Conservation (phyloP, 2,329 filamentous ascomycete genomes). For the Fusarium torreyae region DNA sequence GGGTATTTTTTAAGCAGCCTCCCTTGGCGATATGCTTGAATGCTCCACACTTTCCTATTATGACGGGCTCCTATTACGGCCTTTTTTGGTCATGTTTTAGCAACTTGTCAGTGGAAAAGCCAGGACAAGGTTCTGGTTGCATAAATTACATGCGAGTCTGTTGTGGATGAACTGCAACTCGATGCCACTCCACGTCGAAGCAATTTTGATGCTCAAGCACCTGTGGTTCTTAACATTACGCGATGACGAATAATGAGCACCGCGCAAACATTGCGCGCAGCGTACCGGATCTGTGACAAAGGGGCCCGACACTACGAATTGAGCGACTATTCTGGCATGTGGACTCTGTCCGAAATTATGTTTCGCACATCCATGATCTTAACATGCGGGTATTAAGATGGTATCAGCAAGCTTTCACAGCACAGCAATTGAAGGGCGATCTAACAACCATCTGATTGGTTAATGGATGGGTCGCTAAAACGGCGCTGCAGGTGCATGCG, state of each 20-base stretch:
- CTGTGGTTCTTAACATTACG: slow-evolving; percentile 18
- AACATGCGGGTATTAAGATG: slow-evolving; percentile 45
- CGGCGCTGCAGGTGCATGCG: slow-evolving; percentile 50
- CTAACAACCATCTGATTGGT: slow-evolving; percentile 39
- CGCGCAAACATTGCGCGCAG: slow-evolving; percentile 35
- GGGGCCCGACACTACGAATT: slow-evolving; percentile 41
- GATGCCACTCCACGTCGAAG: slow-evolving; percentile 34
- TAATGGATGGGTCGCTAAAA: slow-evolving; percentile 45
- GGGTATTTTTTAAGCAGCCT: slow-evolving; percentile 27
- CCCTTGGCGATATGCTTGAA: slow-evolving; percentile 24
- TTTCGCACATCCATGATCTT: slow-evolving; percentile 51
- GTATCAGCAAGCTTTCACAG: slow-evolving; percentile 46
- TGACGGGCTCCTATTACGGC: slow-evolving; percentile 18
- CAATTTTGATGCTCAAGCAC: slow-evolving; percentile 40
- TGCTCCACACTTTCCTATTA: slow-evolving; percentile 23
- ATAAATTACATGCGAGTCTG: slow-evolving; percentile 25
- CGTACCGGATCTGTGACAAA: slow-evolving; percentile 41
- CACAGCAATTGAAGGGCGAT: slow-evolving; percentile 27
- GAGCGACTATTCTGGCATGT: slow-evolving; percentile 41
- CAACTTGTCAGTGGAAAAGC: slow-evolving; percentile 7
- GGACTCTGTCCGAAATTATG: slow-evolving; percentile 51
- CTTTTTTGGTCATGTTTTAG: slow-evolving; percentile 15
- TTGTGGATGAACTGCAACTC: slow-evolving; percentile 39
- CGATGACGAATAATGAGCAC: slow-evolving; percentile 43
- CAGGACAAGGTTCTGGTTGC: slow-evolving; percentile 35